Percentiles rank a stretch among this genome's conserved stretches.
phyloP scores from a whole-genome alignment of 495 filamentous ascomycete genomes.

The Clavariopsis aquatica region DNA sequence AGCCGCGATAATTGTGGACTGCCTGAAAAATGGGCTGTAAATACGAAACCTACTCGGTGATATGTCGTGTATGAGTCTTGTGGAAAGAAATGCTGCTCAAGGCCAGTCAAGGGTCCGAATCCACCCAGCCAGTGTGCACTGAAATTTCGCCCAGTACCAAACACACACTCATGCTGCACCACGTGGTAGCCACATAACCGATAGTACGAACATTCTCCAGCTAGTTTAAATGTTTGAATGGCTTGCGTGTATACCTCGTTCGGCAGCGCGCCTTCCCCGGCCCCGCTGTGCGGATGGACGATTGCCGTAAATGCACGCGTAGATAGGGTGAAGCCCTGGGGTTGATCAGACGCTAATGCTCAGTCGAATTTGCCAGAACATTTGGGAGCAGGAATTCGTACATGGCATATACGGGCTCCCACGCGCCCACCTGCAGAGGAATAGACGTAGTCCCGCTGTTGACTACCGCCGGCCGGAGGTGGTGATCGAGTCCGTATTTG shows the following conservation, averaged over 20 bases:
- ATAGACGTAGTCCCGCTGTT: slow-evolving; percentile 35
- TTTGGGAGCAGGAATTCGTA: slow-evolving; percentile 14
- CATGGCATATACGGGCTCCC: slow-evolving; percentile 35
- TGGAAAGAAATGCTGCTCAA: slow-evolving; percentile 38
- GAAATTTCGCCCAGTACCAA: slow-evolving; percentile 31
- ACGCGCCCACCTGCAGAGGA: slow-evolving; percentile 35
- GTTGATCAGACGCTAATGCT: slow-evolving; percentile 15
- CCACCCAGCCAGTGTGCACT: slow-evolving; percentile 30
- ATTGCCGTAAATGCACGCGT: slow-evolving; percentile 39
- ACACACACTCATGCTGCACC: slow-evolving; percentile 29
- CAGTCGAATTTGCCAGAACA: neutral
- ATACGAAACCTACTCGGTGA: slow-evolving; percentile 40
- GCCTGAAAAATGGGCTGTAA: slow-evolving; percentile 42
- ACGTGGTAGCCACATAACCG: slow-evolving; percentile 41
- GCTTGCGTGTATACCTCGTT: slow-evolving; percentile 33
- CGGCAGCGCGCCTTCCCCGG: slow-evolving; percentile 34
- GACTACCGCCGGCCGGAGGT: neutral
- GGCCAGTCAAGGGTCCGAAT: slow-evolving; percentile 19
- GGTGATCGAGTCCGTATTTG: neutral
- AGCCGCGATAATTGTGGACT: slow-evolving; percentile 38
- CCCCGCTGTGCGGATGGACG: slow-evolving; percentile 38
- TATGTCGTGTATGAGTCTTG: slow-evolving; percentile 38
- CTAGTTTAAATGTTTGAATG: slow-evolving; percentile 35
- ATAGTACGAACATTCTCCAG: slow-evolving; percentile 37
- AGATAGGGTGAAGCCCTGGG: slow-evolving; percentile 31